These are phyloP conservation scores for Nitzschia palea DNA, from an alignment of 108 stramenopile genomes.

Conservation along the genomic window DNA sequence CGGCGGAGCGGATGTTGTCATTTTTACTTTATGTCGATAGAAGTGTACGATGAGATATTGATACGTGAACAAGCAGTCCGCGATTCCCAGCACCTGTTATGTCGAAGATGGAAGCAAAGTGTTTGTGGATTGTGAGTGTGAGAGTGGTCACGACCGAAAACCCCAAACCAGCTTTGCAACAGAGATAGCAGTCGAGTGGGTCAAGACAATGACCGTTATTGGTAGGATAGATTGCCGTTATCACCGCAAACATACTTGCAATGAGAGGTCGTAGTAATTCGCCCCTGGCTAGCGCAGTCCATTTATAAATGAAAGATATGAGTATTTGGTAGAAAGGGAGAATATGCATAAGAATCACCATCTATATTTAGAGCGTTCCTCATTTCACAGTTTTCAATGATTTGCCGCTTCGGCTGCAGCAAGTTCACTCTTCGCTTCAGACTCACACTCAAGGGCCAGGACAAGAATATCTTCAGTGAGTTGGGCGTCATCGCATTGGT, in stretches of 20 bases:
- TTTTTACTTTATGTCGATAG: not conserved
- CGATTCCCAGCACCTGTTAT: not conserved
- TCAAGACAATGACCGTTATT: no score
- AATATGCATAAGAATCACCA: not conserved
- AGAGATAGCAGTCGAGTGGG: no score
- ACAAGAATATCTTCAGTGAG: slow-evolving; percentile 68
- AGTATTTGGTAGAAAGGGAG: not conserved
- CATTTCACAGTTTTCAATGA: not conserved
- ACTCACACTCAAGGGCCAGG: slow-evolving; percentile 59
- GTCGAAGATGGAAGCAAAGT: not conserved
- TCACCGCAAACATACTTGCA: no score
- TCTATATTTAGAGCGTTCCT: not conserved
- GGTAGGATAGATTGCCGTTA: no score
- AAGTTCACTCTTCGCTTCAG: slow-evolving; percentile 49
- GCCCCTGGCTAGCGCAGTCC: no score
- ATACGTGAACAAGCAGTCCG: no score
- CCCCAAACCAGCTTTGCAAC: no score
- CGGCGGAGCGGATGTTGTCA: slow-evolving; percentile 9
- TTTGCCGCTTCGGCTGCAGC: slow-evolving; percentile 36
- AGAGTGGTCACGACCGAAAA: no score
- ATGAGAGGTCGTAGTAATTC: no score
- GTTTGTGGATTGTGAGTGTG: not conserved
- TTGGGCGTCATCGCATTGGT: slow-evolving; percentile 55
- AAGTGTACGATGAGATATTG: no score
- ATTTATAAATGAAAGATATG: no score